phyloP scores from a whole-genome alignment of 805 yeast genomes.

The Candida odintsovae region DNA sequence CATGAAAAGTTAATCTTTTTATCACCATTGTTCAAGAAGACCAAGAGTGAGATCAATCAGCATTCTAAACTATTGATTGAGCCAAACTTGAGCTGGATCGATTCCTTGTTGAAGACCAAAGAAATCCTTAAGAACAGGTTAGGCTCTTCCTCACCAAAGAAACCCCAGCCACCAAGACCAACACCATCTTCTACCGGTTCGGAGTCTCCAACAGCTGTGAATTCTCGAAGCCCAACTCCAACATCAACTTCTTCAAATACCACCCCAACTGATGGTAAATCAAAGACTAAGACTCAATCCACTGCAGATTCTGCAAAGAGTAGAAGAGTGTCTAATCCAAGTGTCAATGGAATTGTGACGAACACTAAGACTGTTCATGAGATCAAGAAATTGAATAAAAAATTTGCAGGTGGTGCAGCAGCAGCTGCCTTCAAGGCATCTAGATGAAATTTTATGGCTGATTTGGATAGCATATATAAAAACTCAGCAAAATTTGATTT shows the following conservation, averaged over 20 bases:
- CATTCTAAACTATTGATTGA: conserved; percentile 29
- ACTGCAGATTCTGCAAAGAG: conserved; percentile 3
- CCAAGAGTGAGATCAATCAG: conserved; percentile 10
- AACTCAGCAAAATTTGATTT: too few relatives aligned
- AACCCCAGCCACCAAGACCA: background rate
- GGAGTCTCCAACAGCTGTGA: conserved; percentile 4
- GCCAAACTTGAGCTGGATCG: conserved; percentile 56
- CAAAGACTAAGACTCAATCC: conserved; percentile 1
- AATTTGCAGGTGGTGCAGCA: conserved; percentile 29
- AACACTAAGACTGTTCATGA: conserved; percentile 12
- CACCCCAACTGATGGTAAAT: background rate
- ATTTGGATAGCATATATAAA: background rate
- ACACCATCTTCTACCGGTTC: conserved; percentile 4
- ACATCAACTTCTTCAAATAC: conserved; percentile 5
- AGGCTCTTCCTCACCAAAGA: conserved; percentile 1
- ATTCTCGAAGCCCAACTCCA: conserved; percentile 1
- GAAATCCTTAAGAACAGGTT: conserved; percentile 36
- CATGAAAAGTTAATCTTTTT: conserved; percentile 55
- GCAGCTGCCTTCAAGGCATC: conserved; percentile 26
- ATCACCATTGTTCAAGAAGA: conserved; percentile 28
- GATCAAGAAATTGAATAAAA: conserved; percentile 18
- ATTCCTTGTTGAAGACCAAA: conserved; percentile 61
- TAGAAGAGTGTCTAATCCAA: background rate
- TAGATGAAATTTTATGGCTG: background rate
- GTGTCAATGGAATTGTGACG: conserved; percentile 4